Percentiles rank a stretch among this genome's conserved stretches.
Conservation (phyloP, 1,284 basidiomycete genomes). For the Ustilago hordei region DNA sequence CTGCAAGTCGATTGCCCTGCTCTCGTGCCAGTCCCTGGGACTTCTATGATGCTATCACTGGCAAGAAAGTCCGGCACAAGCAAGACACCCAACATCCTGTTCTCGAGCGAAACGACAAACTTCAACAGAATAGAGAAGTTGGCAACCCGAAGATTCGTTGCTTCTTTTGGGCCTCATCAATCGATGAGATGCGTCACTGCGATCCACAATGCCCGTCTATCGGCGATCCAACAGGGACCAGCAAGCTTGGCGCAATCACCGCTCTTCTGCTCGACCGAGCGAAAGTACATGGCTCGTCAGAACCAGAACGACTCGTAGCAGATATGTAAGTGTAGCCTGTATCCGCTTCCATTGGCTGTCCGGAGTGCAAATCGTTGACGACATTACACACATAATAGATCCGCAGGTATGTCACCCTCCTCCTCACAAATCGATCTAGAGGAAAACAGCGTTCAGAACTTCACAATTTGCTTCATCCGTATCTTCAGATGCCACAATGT, state of each 20-base stretch:
- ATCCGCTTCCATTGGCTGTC: background rate
- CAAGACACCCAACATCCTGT: background rate
- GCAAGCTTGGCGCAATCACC: conserved; percentile 13
- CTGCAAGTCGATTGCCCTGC: background rate
- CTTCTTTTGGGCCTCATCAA: conserved; percentile 27
- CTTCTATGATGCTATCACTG: conserved; percentile 5
- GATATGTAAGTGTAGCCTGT: conserved; percentile 19
- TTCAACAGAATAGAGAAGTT: background rate
- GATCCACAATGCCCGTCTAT: conserved; percentile 23
- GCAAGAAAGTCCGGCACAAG: background rate
- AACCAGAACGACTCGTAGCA: background rate
- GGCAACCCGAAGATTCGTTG: background rate
- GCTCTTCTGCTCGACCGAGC: conserved; percentile 9
- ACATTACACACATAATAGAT: background rate
- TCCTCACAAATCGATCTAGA: background rate
- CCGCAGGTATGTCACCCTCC: conserved; percentile 13
- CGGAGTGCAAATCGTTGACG: background rate
- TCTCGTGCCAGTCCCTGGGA: background rate
- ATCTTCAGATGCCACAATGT: background rate
- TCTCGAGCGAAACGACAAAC: background rate
- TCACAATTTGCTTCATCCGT: background rate
- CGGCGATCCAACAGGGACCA: background rate
- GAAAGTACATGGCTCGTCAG: background rate
- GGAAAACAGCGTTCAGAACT: background rate
- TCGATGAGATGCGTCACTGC: conserved; percentile 31